Base-by-base conservation (phyloP, 1,284 basidiomycete species). In the Porogramme epimiltina region DNA sequence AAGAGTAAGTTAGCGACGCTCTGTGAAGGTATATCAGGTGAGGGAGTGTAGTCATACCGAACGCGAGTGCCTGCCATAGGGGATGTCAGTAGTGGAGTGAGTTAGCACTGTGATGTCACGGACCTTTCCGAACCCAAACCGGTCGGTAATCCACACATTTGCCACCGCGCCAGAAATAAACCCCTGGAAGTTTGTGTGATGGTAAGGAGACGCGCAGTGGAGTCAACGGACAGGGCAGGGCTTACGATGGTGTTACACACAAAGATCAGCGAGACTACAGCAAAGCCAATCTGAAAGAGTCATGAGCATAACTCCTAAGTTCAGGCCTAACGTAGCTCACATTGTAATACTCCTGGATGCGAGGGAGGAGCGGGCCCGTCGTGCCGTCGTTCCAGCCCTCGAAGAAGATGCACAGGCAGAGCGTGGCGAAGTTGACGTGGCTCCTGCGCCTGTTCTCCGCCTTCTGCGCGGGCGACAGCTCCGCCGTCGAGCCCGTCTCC, bases 341-440 rank as follows among this genome's bases (percentile, higher is more conserved):
- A 53, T 74, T 59, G 59, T 85, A 86, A 51, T 77, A 68, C 0
- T 62, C 61, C 59, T 84, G 82, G 16, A 86, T 78, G 1, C 72
- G 70, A 2, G 82, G 83, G 0, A 85, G 66, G 13, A 86, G 66
- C 8, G 84, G 82, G 0, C 83, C 84, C 19, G 78, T 79, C 4
- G 77, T 77, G 0, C 78, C 78, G 63, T 85, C 84, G 62, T 84
- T 85, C 81, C 82, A 85, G 5, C 84, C 84, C 2, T 73, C 69
- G 10, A 82, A 54, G 52, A 78, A 77, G 16, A 77, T 52, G n/a
- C 66, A 60, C 61, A 67, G 76, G 57, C 72, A 76, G 16, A 78
- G 61, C 0, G 71, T 56, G 2, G 62, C 60, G 53, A 76, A 74
- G 45, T 76, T 73, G 23, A 76, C 9, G 23, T 40, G 23, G 24